Base-by-base conservation (phyloP, 257 asterid species). In the Solanum neorickii region DNA sequence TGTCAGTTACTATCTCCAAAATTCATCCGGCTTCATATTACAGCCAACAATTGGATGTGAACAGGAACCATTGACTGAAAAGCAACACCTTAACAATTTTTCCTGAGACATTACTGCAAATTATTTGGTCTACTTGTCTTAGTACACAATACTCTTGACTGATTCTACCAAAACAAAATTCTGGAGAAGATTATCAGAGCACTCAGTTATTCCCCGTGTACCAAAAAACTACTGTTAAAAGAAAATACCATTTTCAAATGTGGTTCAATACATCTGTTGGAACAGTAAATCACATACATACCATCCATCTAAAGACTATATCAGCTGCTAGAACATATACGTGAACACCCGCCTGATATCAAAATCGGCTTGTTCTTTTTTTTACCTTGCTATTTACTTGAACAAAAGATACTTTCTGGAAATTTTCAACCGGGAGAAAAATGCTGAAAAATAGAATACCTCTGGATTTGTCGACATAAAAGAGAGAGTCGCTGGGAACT, bases 381-480 rank as follows among this genome's bases (percentile, higher is more conserved):
- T 73, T 12, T 3, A 37, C 82, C 31, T 3, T 13, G 83, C 9
- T n/a, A 8, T 7, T 39, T 25, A 77, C n/a, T 44, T 42, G 39
- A 77, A 44, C 12, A 42, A 77, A 41, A 37, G 14, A 41, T 75
- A 14, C 10, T 62, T 62, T 18, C 60, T 66, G 25, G 87, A 7
- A 84, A 15, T 84, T 44, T 39, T 37, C 5, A 4, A 35, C 7
- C 15, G 21, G 42, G 23, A 18, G n/a, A 42, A 85, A 44, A 23
- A 69, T 14, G 15, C 37, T 15, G 46, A 35, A 39, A 52, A 4
- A 25, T 20, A 72, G 52, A 5, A 27, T 92, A 97, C 99, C 99
- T 89, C 92, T 93, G 91, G 98, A 93, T 80, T 95, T 96, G 84
- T 97, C 99, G 86, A 95, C 96, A 88, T 88, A 96, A 83, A 94